Evolutionary conservation across 2,329 filamentous ascomycete genomes (phyloP).

Genomic region (Aspergillus ibericus): DNA sequence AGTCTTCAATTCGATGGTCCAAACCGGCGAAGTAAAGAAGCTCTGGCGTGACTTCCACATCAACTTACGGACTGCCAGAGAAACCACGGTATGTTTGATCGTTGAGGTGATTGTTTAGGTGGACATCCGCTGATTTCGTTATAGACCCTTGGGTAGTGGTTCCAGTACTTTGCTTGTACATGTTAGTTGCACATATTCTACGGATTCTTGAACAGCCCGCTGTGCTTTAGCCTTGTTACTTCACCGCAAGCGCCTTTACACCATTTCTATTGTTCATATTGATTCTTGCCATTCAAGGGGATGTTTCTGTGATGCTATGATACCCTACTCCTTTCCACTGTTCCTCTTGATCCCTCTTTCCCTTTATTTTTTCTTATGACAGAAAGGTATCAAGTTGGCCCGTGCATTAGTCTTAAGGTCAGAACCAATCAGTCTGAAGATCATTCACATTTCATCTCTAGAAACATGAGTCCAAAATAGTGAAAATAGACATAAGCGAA

Average conservation of each 20-base stretch:
- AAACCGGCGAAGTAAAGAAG: slow-evolving; percentile 57
- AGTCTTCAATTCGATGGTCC: slow-evolving; percentile 65
- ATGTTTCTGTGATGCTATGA: background rate
- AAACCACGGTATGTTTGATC: slow-evolving; percentile 42
- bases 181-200: background rate
- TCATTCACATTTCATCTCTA: slow-evolving; percentile 31
- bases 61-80: slow-evolving; percentile 59
- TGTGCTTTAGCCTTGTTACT: background rate
- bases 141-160: background rate
- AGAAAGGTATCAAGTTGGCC: too few relatives aligned
- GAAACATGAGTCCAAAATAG: slow-evolving; percentile 25
- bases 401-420: too few relatives aligned
- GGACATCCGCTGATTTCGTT: background rate
- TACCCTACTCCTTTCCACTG: background rate
- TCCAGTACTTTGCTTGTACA: background rate
- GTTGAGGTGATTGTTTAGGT: too few relatives aligned
- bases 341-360: background rate
- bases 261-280: background rate
- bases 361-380: too few relatives aligned
- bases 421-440: background rate
- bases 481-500: slow-evolving; percentile 19
- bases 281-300: background rate
- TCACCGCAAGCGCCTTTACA: background rate
- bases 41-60: slow-evolving; percentile 67
- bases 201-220: background rate